A percentile compares a stretch with the other conserved stretches of the same genome.
Conservation (phyloP, 2,329 filamentous ascomycete genomes). For the Botrytis aclada region DNA sequence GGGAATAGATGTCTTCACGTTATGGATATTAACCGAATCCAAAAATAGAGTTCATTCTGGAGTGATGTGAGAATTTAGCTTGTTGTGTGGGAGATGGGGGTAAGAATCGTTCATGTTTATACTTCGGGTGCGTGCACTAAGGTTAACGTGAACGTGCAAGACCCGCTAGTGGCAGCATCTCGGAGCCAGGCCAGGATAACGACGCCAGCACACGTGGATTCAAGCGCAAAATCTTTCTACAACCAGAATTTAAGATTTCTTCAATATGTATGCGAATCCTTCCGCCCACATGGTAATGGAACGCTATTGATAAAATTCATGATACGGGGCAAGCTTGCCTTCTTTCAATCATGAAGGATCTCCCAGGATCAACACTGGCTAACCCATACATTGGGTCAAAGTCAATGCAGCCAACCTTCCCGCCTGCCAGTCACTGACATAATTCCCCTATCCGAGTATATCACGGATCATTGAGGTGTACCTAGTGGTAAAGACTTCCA, state of each 20-base stretch:
- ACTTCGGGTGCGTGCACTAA: not conserved
- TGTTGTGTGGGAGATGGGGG: not conserved
- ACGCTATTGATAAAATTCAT: not conserved
- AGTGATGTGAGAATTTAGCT: not conserved
- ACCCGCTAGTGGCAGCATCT: not conserved
- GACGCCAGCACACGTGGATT: not conserved
- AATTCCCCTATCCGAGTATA: not conserved
- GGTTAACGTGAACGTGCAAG: too few species aligned
- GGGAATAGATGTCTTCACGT: not conserved
- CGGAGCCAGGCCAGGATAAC: not conserved
- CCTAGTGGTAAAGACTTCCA: not conserved
- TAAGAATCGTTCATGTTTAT: not conserved
- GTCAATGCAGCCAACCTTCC: not conserved
- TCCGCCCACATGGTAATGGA: not conserved
- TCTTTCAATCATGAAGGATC: not conserved
- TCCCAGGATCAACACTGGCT: not conserved
- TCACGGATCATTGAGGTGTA: not conserved
- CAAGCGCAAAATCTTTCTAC: not conserved
- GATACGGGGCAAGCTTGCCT: not conserved
- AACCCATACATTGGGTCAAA: not conserved
- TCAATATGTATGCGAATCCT: not conserved
- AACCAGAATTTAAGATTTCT: not conserved
- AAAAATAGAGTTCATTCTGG: not conserved
- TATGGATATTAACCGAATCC: not conserved
- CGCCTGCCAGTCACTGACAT: not conserved